A percentile compares a stretch with the other conserved stretches of the same genome.
Evolutionary conservation across 2,329 filamentous ascomycete species (phyloP).

Genomic region (Penicillium verrucosum): DNA sequence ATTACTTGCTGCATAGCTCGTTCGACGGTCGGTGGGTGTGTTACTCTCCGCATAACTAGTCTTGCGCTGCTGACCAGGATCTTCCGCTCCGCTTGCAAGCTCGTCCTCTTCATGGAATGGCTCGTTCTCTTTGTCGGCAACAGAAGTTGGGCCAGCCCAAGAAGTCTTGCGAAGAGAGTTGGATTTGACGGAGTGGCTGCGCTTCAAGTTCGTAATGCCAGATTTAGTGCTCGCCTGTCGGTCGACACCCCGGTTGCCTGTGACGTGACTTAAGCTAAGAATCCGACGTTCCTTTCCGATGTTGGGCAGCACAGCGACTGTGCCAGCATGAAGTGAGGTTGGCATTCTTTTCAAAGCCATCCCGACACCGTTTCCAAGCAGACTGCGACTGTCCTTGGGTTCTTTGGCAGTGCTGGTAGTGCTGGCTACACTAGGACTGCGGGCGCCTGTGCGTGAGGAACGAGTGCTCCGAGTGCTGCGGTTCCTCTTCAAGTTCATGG

Average conservation of each 20-base stretch:
- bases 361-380: constrained; percentile 43
- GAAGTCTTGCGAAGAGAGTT: constrained; percentile 64
- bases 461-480: constrained; percentile 28
- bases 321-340: constrained; percentile 37
- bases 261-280: constrained; percentile 86
- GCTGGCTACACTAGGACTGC: constrained; percentile 35
- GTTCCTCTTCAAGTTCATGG: constrained; percentile 53
- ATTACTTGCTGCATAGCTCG: constrained; percentile 29
- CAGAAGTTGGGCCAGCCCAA: constrained; percentile 57
- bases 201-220: constrained; percentile 60
- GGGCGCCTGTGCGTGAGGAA: constrained; percentile 38
- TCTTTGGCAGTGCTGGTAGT: constrained; percentile 35
- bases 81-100: constrained; percentile 43
- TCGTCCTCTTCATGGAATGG: constrained; percentile 63
- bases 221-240: constrained; percentile 36
- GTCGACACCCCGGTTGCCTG: constrained; percentile 57
- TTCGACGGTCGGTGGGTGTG: constrained; percentile 9
- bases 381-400: constrained; percentile 34
- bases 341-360: constrained; percentile 52
- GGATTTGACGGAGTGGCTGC: constrained; percentile 74
- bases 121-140: constrained; percentile 60
- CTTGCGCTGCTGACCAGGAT: constrained; percentile 47
- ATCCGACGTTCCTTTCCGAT: constrained; percentile 69
- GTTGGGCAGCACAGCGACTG: constrained; percentile 45
- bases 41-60: constrained; percentile 42